phyloP scores from a whole-genome alignment of 306 rosid species.

The Senna siamea region DNA sequence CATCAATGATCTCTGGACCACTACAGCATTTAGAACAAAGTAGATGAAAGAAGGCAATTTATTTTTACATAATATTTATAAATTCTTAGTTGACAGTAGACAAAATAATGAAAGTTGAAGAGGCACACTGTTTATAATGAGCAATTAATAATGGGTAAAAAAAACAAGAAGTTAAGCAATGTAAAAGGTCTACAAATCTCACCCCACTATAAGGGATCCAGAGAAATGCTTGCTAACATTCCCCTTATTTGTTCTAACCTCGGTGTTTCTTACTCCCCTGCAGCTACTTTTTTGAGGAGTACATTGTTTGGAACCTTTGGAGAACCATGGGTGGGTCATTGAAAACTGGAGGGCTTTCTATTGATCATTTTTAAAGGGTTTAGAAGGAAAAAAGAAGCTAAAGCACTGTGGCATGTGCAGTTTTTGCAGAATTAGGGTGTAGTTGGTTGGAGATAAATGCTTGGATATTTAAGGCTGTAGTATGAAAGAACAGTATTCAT shows the following conservation, averaged over 20 bases:
- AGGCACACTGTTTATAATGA: not conserved
- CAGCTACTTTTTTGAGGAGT: not conserved
- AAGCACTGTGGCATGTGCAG: too few species aligned
- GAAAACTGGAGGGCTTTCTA: not conserved
- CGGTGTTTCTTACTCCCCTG: not conserved
- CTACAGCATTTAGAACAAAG: constrained; percentile 45
- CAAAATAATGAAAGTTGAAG: constrained; percentile 13
- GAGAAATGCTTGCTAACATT: constrained; percentile 14
- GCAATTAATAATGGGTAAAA: not conserved
- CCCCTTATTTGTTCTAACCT: not conserved
- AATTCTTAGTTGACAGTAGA: constrained; percentile 3
- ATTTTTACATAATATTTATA: constrained; percentile 14
- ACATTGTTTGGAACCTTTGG: not conserved
- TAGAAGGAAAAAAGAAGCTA: too few species aligned
- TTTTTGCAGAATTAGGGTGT: too few species aligned
- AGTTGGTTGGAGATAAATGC: too few species aligned
- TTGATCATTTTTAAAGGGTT: not conserved
- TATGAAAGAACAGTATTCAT: too few species aligned
- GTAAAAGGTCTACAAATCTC: constrained; percentile 21
- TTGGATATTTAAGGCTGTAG: too few species aligned
- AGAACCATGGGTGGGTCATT: not conserved
- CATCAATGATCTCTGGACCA: constrained; percentile 74
- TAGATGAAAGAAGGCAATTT: constrained; percentile 31
- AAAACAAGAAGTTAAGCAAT: not conserved
- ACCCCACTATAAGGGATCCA: constrained; percentile 4